These are phyloP conservation scores for Tricholoma saponaceum DNA, from an alignment of 768 basidiomycete species.

Conservation along the genomic window DNA sequence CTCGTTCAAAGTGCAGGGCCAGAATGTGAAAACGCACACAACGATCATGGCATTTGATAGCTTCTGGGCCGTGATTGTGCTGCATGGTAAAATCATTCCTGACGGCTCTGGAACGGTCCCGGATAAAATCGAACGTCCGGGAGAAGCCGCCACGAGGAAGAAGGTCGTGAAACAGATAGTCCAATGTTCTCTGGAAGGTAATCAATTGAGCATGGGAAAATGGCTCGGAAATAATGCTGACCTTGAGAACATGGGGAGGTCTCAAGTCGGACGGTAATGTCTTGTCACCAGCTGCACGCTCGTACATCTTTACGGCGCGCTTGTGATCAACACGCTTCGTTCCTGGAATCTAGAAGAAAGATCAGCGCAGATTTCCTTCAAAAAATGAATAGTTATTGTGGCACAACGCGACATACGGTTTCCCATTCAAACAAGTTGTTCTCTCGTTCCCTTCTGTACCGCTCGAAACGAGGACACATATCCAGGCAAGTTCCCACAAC, in stretches of 20 bases:
- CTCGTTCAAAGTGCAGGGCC: constrained; percentile 64
- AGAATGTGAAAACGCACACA: constrained; percentile 94
- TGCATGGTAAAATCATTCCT: constrained; percentile 96
- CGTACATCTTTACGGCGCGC: constrained; percentile 92
- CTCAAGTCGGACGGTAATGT: constrained; percentile 88
- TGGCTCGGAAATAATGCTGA: constrained; percentile 21
- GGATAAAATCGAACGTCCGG: constrained; percentile 75
- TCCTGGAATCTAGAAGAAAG: constrained; percentile 57
- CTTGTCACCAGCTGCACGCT: constrained; percentile 92
- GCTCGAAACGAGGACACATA: constrained; percentile 95
- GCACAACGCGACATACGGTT: constrained; percentile 56
- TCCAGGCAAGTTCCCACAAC: constrained; percentile 88
- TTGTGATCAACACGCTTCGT: constrained; percentile 84
- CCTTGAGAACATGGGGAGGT: constrained; percentile 80
- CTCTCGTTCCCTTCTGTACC: constrained; percentile 85
- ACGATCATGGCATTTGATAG: constrained; percentile 89
- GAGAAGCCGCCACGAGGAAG: constrained; percentile 67
- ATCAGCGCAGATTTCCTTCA: constrained; percentile 37
- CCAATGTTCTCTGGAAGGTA: constrained; percentile 63
- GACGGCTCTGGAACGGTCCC: constrained; percentile 87
- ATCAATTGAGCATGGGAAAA: constrained; percentile 4
- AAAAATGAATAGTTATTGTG: constrained; percentile 3
- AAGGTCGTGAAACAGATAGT: constrained; percentile 89
- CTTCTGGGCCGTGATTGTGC: constrained; percentile 66
- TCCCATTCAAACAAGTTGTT: constrained; percentile 87